These are phyloP conservation scores for Fonsecaea monophora DNA, from an alignment of 2,329 filamentous ascomycete species.

Conservation along the genomic window DNA sequence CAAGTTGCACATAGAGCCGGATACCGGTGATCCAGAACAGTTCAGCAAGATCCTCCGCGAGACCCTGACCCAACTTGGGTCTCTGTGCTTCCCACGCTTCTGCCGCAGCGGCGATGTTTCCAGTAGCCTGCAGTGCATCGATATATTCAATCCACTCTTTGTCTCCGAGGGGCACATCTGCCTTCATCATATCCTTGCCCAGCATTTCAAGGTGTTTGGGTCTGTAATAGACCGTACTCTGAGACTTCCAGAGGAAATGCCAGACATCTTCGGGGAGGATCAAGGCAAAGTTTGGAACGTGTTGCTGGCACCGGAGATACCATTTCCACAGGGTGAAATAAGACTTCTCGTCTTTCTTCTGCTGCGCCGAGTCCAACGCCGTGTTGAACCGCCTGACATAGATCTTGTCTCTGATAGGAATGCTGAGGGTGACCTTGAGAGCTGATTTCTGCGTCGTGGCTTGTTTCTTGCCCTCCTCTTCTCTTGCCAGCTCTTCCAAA, in stretches of 20 bases:
- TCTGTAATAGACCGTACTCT: slow-evolving; percentile 56
- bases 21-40: slow-evolving; percentile 58
- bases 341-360: slow-evolving; percentile 43
- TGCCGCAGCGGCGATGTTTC: slow-evolving; percentile 65
- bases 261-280: slow-evolving; percentile 67
- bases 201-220: slow-evolving; percentile 68
- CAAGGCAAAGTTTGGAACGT: slow-evolving; percentile 56
- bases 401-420: slow-evolving; percentile 46
- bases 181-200: slow-evolving; percentile 69
- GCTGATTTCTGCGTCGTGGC: slow-evolving; percentile 15
- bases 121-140: slow-evolving; percentile 70
- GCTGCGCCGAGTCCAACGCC: slow-evolving; percentile 46
- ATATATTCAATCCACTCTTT: slow-evolving; percentile 71
- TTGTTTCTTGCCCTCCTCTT: slow-evolving; percentile 30
- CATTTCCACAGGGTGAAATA: slow-evolving; percentile 55
- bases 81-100: slow-evolving; percentile 65
- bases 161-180: slow-evolving; percentile 62
- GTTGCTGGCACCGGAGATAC: slow-evolving; percentile 58
- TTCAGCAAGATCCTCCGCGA: slow-evolving; percentile 35
- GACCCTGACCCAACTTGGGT: slow-evolving; percentile 17
- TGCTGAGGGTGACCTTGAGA: slow-evolving; percentile 45
- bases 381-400: slow-evolving; percentile 52
- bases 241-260: slow-evolving; percentile 70
- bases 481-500: slow-evolving; percentile 46
- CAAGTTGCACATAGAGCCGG: slow-evolving; percentile 57